Evolutionary conservation across 768 basidiomycete genomes (phyloP), one percentile per base, ranked within the genome.

Genomic region (Termitomyces sp.): DNA sequence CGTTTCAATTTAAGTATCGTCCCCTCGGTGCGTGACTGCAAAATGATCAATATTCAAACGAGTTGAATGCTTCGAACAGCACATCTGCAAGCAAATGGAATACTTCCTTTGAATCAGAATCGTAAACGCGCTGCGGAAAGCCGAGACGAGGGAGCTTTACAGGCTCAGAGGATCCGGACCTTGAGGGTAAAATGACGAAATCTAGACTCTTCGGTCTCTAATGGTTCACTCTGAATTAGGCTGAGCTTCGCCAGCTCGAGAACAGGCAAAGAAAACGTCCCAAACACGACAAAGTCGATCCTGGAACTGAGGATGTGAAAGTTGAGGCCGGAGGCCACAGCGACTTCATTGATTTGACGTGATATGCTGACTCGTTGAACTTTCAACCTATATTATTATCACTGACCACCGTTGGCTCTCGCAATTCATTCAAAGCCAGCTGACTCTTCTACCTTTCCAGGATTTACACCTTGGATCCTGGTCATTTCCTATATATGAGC

Each of bases 1-100:
- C 52, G 4, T 65, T 67, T 52, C 40, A 60, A 10, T 63, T 66
- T 43, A 64, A 63, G 60, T 68, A 68, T 58, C 60, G 67, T 25
- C 65, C 67, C 11, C 55, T 68, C 15, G 63, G 67, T 66, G 38
- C 12, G 60, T 51, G 12, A 12, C 9, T n/a, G 3, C 5, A 15
- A 10, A n/a, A 5, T 55, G 4, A 29, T 38, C 29, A 31, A n/a
- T n/a, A n/a, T 36, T 3, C 12, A 42, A 31, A 50, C 40, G 3
- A 32, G 12, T 29, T 20, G 4, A 6, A 53, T 38, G 12, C 36
- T 60, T 37, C 7, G 3, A 14, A 29, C 15, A 66, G 66, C 49
- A 9, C 52, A 62, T 42, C 59, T 67, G 10, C 60, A 64, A 38
- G 67, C 67, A 17, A 63, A 66, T 20, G 59, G 60, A 5, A 67